These are phyloP conservation scores for Termitomyces sp. DNA, from an alignment of 768 basidiomycete species.

Conservation along the genomic window DNA sequence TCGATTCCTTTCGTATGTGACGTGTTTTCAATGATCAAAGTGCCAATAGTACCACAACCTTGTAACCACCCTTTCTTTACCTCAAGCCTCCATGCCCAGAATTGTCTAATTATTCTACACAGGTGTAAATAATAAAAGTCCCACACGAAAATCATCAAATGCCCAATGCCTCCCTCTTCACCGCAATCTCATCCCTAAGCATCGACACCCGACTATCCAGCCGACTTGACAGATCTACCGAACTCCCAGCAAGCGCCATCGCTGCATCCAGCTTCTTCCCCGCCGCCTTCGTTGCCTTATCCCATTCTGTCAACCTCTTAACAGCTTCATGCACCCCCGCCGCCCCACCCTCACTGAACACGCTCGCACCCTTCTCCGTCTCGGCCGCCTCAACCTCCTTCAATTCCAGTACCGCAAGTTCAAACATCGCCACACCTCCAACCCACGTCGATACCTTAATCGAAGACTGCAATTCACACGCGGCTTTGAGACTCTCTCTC, in stretches of 20 bases:
- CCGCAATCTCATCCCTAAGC: conserved; percentile 63
- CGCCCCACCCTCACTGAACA: conserved; percentile 2
- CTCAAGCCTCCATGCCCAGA: too few species aligned
- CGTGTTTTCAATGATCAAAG: too few species aligned
- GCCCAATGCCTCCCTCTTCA: conserved; percentile 49
- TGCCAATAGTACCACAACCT: too few species aligned
- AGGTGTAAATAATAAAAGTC: too few species aligned
- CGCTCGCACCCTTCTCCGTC: conserved; percentile 12
- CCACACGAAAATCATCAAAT: conserved; percentile 4
- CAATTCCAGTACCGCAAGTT: conserved; percentile 66
- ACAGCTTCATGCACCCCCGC: conserved; percentile 8
- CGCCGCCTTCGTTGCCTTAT: conserved; percentile 39
- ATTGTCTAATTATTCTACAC: too few species aligned
- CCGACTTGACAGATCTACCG: conserved; percentile 55
- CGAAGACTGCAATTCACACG: conserved; percentile 31
- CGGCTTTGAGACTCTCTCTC: conserved; percentile 47
- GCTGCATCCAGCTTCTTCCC: conserved; percentile 47
- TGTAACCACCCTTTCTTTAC: too few species aligned
- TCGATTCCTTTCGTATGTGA: too few species aligned
- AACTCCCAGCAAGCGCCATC: conserved; percentile 40
- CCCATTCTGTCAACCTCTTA: conserved; percentile 34
- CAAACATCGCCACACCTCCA: conserved; percentile 59
- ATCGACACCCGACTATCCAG: conserved; percentile 66
- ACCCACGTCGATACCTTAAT: conserved; percentile 63
- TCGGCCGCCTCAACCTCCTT: conserved; percentile 42